Evolutionary conservation across 2,329 filamentous ascomycete genomes (phyloP).

Genomic region (Botryosphaeria agaves): DNA sequence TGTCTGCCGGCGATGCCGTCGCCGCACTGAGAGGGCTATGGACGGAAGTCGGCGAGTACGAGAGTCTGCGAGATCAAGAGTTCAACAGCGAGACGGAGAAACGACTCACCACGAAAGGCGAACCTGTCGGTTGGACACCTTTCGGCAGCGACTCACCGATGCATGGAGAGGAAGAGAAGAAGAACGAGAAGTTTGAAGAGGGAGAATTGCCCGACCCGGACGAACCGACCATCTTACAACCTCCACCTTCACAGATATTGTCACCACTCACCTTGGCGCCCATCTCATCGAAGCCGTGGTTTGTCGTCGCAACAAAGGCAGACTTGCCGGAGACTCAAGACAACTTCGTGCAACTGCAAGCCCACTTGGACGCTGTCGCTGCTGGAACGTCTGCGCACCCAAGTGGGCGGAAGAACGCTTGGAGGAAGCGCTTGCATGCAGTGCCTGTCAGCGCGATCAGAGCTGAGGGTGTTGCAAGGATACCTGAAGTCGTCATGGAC

Average conservation of each 20-base stretch:
- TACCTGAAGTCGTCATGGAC: conserved; percentile 56
- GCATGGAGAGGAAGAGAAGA: conserved; percentile 4
- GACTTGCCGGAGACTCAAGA: conserved; percentile 63
- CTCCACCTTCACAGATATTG: conserved; percentile 12
- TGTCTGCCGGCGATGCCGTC: conserved; percentile 64
- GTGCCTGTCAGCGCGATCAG: conserved; percentile 84
- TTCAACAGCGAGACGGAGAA: conserved; percentile 45
- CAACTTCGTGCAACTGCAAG: conserved; percentile 53
- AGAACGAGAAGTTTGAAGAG: conserved; percentile 7
- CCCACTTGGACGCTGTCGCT: conserved; percentile 52
- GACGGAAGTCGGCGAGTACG: conserved; percentile 81
- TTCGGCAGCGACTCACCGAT: conserved; percentile 7
- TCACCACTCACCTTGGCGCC: conserved; percentile 39
- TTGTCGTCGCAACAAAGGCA: conserved; percentile 86
- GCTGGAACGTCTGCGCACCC: conserved; percentile 51
- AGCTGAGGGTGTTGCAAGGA: conserved; percentile 62
- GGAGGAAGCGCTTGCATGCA: conserved; percentile 38
- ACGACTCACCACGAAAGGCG: conserved; percentile 28
- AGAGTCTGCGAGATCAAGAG: conserved; percentile 60
- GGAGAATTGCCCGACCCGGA: conserved; percentile 9
- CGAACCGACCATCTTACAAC: conserved; percentile 6
- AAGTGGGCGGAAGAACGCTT: conserved; percentile 46
- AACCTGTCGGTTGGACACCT: conserved; percentile 31
- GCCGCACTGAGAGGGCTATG: conserved; percentile 65
- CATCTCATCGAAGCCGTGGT: conserved; percentile 92